phyloP scores from a whole-genome alignment of 1,139 yeast species.

The Eremothecium coryli region DNA sequence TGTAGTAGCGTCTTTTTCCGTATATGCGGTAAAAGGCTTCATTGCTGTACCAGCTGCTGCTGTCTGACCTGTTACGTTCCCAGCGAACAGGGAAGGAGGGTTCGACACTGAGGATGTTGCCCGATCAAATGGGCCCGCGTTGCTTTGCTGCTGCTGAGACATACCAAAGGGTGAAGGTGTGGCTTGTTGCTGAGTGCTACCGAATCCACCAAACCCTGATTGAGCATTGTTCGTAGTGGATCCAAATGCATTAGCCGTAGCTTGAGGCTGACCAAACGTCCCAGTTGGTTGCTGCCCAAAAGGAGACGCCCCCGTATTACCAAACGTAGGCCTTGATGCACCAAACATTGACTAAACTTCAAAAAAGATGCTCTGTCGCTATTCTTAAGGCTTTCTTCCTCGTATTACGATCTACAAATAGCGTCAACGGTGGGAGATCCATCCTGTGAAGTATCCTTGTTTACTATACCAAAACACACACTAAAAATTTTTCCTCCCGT shows the following conservation, averaged over 20 bases:
- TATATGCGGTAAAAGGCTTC: constrained; percentile 53
- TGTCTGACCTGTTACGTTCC: constrained; percentile 24
- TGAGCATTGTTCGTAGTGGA: constrained; percentile 22
- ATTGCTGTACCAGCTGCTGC: constrained; percentile 55
- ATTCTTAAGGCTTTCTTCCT: too few relatives aligned
- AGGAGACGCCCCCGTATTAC: constrained; percentile 36
- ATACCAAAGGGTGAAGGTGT: constrained; percentile 32
- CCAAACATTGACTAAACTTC: constrained; percentile 21
- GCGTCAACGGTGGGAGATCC: too few relatives aligned
- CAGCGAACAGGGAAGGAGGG: constrained; percentile 25
- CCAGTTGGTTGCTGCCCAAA: constrained; percentile 28
- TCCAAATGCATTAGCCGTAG: constrained; percentile 10
- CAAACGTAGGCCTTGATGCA: constrained; percentile 20
- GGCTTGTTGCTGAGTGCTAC: constrained; percentile 27
- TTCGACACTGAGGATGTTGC: constrained; percentile 18
- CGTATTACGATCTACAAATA: too few relatives aligned
- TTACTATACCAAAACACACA: too few relatives aligned
- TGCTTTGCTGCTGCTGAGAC: constrained; percentile 24
- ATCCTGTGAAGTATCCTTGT: too few relatives aligned
- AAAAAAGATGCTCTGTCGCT: neutral
- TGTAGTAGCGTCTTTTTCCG: constrained; percentile 65
- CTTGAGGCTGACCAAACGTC: constrained; percentile 27
- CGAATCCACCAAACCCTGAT: constrained; percentile 60
- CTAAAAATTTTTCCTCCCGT: too few relatives aligned
- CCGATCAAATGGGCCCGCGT: constrained; percentile 21